phyloP scores from a whole-genome alignment of 306 rosid genomes.

The Myrica gale region DNA sequence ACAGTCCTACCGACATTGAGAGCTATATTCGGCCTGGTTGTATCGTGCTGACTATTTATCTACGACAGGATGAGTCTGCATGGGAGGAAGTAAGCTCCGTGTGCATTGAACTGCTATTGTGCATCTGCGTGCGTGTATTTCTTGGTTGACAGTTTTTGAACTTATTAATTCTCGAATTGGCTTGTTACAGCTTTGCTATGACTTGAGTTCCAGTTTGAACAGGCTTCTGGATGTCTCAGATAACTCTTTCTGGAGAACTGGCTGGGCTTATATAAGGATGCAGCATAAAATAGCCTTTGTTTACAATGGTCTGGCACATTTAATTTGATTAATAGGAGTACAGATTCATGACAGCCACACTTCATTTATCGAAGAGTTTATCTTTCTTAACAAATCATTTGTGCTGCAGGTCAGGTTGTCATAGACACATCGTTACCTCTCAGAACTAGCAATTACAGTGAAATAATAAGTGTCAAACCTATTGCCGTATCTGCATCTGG shows the following conservation, averaged over 20 bases:
- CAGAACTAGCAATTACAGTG: slow-evolving; percentile 47
- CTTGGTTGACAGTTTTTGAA: slow-evolving; percentile 8
- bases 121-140: slow-evolving; percentile 16
- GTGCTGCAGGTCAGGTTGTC: slow-evolving; percentile 70
- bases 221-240: slow-evolving; percentile 69
- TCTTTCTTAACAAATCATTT: slow-evolving; percentile 29
- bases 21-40: slow-evolving; percentile 96
- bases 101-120: slow-evolving; percentile 15
- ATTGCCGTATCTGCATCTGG: slow-evolving; percentile 69
- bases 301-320: slow-evolving; percentile 55
- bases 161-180: slow-evolving; percentile 17
- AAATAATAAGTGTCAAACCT: slow-evolving; percentile 67
- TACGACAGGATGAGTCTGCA: slow-evolving; percentile 60
- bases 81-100: slow-evolving; percentile 75
- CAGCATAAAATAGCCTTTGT: slow-evolving; percentile 72
- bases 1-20: slow-evolving; percentile 81
- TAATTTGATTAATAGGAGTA: not conserved
- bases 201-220: slow-evolving; percentile 67
- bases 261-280: slow-evolving; percentile 83
- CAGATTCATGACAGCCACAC: slow-evolving; percentile 2
- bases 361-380: slow-evolving; percentile 13
- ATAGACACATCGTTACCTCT: slow-evolving; percentile 70
- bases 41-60: slow-evolving; percentile 72
- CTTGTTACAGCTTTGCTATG: slow-evolving; percentile 67
- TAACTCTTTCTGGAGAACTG: slow-evolving; percentile 74